Conservation (phyloP, 345 rosid genomes). For the Turnera subulata region DNA sequence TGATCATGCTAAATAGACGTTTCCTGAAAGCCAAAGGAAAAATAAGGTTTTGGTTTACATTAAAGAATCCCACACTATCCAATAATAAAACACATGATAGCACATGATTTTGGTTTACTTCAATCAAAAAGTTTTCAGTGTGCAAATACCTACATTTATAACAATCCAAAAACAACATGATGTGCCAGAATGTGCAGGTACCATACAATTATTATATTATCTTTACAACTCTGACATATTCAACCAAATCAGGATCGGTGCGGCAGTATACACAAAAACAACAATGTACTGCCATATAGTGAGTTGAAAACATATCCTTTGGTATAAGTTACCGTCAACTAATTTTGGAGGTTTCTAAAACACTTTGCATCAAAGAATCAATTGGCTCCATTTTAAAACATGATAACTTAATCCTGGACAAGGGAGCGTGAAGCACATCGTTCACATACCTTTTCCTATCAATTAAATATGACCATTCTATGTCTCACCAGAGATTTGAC, state of each 20-base stretch:
- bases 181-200: background rate
- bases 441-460: too few species aligned
- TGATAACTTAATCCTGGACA: too few species aligned
- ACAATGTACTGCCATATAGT: background rate
- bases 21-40: conserved; percentile 48
- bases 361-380: background rate
- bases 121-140: background rate
- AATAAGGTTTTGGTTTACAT: background rate
- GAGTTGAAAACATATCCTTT: background rate
- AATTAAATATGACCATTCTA: too few species aligned
- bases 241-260: background rate
- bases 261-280: background rate
- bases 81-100: conserved; percentile 1
- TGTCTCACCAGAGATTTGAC: too few species aligned
- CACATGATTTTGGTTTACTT: background rate
- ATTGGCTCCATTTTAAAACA: background rate
- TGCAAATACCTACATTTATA: background rate
- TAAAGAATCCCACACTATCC: background rate
- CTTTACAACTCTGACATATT: background rate
- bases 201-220: background rate
- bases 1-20: conserved; percentile 81
- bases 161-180: background rate
- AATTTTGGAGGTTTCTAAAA: background rate
- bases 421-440: too few species aligned
- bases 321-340: background rate